Evolutionary conservation across 2,329 filamentous ascomycete genomes (phyloP).

Genomic region (Diaporthe destruens): DNA sequence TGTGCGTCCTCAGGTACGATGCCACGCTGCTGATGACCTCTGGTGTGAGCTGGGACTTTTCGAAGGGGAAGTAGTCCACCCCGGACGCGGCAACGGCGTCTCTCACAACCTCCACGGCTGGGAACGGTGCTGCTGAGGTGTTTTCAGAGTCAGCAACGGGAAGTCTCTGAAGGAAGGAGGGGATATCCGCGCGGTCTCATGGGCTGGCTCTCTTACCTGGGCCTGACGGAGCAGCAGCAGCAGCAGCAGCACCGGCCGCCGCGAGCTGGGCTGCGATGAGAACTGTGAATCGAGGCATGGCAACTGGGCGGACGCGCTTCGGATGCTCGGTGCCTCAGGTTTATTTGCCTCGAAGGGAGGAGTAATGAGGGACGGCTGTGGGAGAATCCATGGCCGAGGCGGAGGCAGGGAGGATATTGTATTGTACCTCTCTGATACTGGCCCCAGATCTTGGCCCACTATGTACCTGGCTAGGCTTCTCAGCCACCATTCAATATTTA

Average conservation of each 20-base stretch:
- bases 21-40: constrained; percentile 23
- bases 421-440: neutral
- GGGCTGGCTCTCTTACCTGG: neutral
- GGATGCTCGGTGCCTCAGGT: neutral
- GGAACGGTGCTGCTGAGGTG: neutral
- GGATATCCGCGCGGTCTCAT: neutral
- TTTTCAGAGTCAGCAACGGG: neutral
- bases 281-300: neutral
- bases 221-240: neutral
- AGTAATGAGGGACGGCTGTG: neutral
- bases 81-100: neutral
- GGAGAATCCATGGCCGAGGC: neutral
- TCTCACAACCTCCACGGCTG: neutral
- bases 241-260: neutral
- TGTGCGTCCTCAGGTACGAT: neutral
- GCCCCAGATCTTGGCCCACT: constrained; percentile 4
- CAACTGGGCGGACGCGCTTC: neutral
- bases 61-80: constrained; percentile 24
- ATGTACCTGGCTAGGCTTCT: neutral
- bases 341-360: neutral
- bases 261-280: neutral
- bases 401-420: neutral
- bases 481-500: constrained; percentile 6
- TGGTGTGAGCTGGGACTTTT: constrained; percentile 22
- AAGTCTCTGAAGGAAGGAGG: no score